These are phyloP conservation scores for Termitomyces sp. DNA, from an alignment of 768 basidiomycete species.

Conservation along the genomic window DNA sequence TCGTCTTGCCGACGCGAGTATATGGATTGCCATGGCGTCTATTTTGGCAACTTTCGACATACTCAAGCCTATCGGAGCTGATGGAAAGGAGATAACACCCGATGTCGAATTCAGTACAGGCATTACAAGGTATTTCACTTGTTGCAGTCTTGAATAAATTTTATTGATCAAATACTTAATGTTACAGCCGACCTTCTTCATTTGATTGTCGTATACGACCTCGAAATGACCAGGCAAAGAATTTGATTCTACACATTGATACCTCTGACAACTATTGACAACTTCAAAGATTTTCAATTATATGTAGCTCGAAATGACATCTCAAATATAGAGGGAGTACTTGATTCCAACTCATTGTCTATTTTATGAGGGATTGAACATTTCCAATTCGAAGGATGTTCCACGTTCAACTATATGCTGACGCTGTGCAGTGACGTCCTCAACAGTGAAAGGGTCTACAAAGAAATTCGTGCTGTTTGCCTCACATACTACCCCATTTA, in stretches of 20 bases:
- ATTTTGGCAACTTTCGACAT: conserved; percentile 32
- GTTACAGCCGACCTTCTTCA: conserved; percentile 6
- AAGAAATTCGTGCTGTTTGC: conserved; percentile 47
- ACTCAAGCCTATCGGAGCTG: conserved; percentile 28
- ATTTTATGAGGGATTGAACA: too few species aligned
- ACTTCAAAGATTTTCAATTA: not conserved
- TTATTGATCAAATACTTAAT: too few species aligned
- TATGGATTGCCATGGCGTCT: conserved; percentile 23
- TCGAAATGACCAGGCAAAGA: conserved; percentile 5
- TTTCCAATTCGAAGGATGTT: too few species aligned
- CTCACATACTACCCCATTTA: conserved; percentile 77
- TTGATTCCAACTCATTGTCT: too few species aligned
- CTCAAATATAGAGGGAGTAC: too few species aligned
- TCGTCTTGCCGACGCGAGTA: conserved; percentile 37
- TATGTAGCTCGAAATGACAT: not conserved
- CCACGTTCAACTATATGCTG: too few species aligned
- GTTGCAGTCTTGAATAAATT: not conserved
- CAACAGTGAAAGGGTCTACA: not conserved
- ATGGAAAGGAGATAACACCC: conserved; percentile 36
- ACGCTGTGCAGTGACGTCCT: too few species aligned
- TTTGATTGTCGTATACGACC: conserved; percentile 13
- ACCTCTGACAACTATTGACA: not conserved
- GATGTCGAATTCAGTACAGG: conserved; percentile 29
- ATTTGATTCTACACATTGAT: conserved; percentile 6
- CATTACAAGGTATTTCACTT: conserved; percentile 20